phyloP scores from a whole-genome alignment of 2,329 filamentous ascomycete species.

The Colletotrichum zoysiae region DNA sequence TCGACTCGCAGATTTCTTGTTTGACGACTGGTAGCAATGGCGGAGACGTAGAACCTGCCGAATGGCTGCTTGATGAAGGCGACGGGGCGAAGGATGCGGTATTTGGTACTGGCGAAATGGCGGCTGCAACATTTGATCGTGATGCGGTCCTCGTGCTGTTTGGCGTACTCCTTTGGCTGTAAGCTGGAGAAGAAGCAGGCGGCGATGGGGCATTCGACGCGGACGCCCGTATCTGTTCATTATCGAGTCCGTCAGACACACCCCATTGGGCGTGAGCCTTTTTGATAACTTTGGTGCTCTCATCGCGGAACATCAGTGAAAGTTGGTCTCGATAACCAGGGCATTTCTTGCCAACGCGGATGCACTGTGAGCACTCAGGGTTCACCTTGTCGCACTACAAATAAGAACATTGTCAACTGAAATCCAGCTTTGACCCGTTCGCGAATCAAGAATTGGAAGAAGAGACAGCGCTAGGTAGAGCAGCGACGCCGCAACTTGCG shows the following conservation, averaged over 20 bases:
- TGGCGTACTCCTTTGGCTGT: constrained; percentile 33
- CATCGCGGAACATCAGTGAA: constrained; percentile 75
- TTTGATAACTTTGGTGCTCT: constrained; percentile 71
- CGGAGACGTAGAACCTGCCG: constrained; percentile 30
- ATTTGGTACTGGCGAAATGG: background rate
- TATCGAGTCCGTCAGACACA: constrained; percentile 26
- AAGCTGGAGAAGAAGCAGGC: constrained; percentile 43
- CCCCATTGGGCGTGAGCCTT: constrained; percentile 69
- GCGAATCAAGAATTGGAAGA: background rate
- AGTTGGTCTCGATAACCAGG: constrained; percentile 75
- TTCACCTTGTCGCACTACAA: constrained; percentile 70
- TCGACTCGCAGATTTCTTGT: constrained; percentile 29
- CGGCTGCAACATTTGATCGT: background rate
- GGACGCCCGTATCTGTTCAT: constrained; percentile 1
- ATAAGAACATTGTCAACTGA: constrained; percentile 7
- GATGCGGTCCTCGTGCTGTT: constrained; percentile 7
- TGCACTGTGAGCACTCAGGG: constrained; percentile 73
- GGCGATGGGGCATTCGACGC: constrained; percentile 42
- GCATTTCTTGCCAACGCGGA: constrained; percentile 69
- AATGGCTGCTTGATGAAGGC: constrained; percentile 40
- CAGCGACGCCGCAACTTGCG: background rate
- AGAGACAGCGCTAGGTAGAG: background rate
- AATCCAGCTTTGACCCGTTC: background rate
- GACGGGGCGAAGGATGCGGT: constrained; percentile 44
- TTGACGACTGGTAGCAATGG: constrained; percentile 31